Base-by-base conservation (phyloP, 2,329 filamentous ascomycete species). In the Fusarium domesticum region DNA sequence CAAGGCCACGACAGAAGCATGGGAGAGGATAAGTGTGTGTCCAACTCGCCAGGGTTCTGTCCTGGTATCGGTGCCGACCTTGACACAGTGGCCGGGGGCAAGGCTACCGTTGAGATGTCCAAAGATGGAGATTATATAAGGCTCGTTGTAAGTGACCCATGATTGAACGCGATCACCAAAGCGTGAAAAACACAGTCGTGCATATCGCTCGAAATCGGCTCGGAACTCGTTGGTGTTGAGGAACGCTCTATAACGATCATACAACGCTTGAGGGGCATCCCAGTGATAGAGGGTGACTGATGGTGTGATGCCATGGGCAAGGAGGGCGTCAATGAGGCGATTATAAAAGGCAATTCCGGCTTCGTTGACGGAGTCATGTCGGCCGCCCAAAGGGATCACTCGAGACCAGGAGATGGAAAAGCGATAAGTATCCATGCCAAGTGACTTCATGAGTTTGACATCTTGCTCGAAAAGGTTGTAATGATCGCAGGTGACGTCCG, bases 351-450 rank as follows among this genome's bases (percentile, higher is more conserved):
- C 67, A 19, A 83, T 56, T 5, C 79, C 80, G 48, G 75, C 72
- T 54, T 80, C 69, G 58, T 82, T 83, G 58, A 83, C 57, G 1
- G 78, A 75, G 50, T 83, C 80, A 33, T 80, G 70, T 35, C 78
- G 73, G 17, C 79, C 78, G n/a, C 80, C 79, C 1, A 80, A 69
- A 1, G 80, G 80, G 43, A 83, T 81, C 45, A 83, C 74, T 37
- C 80, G 76, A 12, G 78, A 75, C 80, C 80, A 83, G 16, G 78
- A 77, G 31, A 83, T 67, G 15, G 78, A 83, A 60, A 83, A 83
- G 20, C 79, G 75, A 57, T 83, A 83, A 2, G 74, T 74, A 53
- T 74, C 71, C 14, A 77, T 75, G 39, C 78, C 76, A 33, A 73
- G 73, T 40, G 72, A 63, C 58, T 77, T 78, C 51, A 84, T 63